Conservation (phyloP, 2,329 filamentous ascomycete species). For the Paraphoma chrysanthemicola region DNA sequence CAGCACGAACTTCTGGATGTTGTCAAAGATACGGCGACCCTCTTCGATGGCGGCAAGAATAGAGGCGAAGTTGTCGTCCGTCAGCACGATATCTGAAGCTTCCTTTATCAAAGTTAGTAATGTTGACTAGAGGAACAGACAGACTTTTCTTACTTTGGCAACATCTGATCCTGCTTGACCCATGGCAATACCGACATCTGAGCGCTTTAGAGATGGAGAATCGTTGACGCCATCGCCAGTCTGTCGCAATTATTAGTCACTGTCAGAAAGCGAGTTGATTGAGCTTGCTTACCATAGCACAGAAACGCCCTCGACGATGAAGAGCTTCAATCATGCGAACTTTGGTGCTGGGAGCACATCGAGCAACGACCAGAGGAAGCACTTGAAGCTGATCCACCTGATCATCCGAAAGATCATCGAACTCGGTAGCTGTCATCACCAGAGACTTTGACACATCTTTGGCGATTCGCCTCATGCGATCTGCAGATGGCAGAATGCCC, state of each 20-base stretch:
- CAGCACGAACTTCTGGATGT: conserved; percentile 87
- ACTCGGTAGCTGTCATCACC: conserved; percentile 61
- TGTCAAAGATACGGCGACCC: conserved; percentile 84
- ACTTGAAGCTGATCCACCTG: conserved; percentile 78
- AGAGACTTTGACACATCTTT: conserved; percentile 39
- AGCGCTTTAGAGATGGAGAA: conserved; percentile 78
- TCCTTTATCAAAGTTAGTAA: conserved; percentile 49
- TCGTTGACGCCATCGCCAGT: conserved; percentile 90
- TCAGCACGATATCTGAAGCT: conserved; percentile 82
- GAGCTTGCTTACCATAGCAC: conserved; percentile 67
- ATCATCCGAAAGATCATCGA: conserved; percentile 76
- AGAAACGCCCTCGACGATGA: conserved; percentile 76
- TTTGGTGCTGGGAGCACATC: conserved; percentile 85
- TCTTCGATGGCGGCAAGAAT: conserved; percentile 85
- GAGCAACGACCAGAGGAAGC: conserved; percentile 80
- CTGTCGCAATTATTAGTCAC: conserved; percentile 11
- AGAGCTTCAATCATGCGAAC: conserved; percentile 90
- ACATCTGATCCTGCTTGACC: conserved; percentile 81
- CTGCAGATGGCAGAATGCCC: conserved; percentile 50
- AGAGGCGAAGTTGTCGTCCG: conserved; percentile 87
- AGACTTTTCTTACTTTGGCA: conserved; percentile 61
- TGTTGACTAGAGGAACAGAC: not conserved
- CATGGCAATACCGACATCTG: conserved; percentile 90
- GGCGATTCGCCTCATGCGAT: conserved; percentile 29
- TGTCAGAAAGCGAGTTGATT: not conserved